These are phyloP conservation scores for Trematosphaeria pertusa DNA, from an alignment of 2,329 filamentous ascomycete species.

Conservation along the genomic window DNA sequence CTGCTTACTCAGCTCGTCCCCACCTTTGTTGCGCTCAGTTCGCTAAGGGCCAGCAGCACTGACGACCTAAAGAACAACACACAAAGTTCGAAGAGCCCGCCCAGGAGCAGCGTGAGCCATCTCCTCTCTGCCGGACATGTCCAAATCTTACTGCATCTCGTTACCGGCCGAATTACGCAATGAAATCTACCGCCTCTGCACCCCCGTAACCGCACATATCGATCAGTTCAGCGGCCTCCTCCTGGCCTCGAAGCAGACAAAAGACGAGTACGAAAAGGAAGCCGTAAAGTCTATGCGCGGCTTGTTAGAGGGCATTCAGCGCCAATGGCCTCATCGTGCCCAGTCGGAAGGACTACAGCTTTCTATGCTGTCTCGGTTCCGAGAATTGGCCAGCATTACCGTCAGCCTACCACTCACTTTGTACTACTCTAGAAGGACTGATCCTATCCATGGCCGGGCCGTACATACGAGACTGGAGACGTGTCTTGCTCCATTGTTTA, in stretches of 20 bases:
- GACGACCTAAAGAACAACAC: too few species aligned
- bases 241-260: constrained; percentile 9
- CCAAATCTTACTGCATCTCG: too few species aligned
- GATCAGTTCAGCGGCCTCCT: constrained; percentile 9
- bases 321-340: constrained; percentile 4
- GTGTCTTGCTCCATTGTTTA: constrained; percentile 7
- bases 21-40: too few species aligned
- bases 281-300: constrained; percentile 5
- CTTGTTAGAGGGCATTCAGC: neutral
- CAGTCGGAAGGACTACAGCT: neutral
- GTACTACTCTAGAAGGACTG: constrained; percentile 4
- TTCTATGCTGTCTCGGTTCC: neutral
- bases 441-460: neutral
- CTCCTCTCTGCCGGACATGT: too few species aligned
- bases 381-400: neutral
- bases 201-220: constrained; percentile 5
- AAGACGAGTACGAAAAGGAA: constrained; percentile 9
- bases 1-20: too few species aligned
- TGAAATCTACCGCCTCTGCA: constrained; percentile 11
- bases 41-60: too few species aligned
- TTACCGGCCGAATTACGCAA: constrained; percentile 12
- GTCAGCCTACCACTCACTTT: constrained; percentile 10
- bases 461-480: neutral
- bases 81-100: too few species aligned
- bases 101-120: too few species aligned